These are phyloP conservation scores for Diaporthe ilicicola DNA, from an alignment of 2,329 filamentous ascomycete species.

Conservation along the genomic window DNA sequence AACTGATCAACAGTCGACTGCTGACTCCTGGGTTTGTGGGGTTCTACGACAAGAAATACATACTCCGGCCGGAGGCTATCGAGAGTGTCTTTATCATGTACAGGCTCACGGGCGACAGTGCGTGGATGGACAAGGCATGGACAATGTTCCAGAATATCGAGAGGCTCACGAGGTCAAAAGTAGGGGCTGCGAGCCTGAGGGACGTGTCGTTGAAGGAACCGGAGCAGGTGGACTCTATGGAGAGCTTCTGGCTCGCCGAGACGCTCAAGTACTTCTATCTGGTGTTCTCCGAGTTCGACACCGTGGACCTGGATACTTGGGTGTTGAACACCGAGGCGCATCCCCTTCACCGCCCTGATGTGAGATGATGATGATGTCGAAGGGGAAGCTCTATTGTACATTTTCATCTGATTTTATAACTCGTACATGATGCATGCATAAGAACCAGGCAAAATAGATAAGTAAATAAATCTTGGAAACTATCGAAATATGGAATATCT, in stretches of 20 bases:
- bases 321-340: slow-evolving; percentile 68
- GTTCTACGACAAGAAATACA: slow-evolving; percentile 66
- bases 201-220: slow-evolving; percentile 64
- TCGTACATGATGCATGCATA: neutral
- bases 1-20: slow-evolving; percentile 24
- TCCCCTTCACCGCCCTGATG: slow-evolving; percentile 50
- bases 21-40: slow-evolving; percentile 59
- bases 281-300: slow-evolving; percentile 66
- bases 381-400: neutral
- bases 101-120: slow-evolving; percentile 72
- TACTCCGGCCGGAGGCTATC: slow-evolving; percentile 79
- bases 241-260: slow-evolving; percentile 79
- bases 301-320: slow-evolving; percentile 69
- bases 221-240: slow-evolving; percentile 68
- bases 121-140: slow-evolving; percentile 76
- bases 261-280: slow-evolving; percentile 75
- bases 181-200: slow-evolving; percentile 71
- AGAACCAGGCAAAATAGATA: neutral
- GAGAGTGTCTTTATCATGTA: slow-evolving; percentile 84
- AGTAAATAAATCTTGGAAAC: neutral
- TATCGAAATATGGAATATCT: neutral
- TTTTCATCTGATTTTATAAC: neutral
- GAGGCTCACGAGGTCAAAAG: slow-evolving; percentile 65
- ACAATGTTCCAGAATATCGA: slow-evolving; percentile 74
- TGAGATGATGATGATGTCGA: neutral